Base-by-base conservation (phyloP, 176 grass and related monocot species). In the Dendrocalamus sinicus region DNA sequence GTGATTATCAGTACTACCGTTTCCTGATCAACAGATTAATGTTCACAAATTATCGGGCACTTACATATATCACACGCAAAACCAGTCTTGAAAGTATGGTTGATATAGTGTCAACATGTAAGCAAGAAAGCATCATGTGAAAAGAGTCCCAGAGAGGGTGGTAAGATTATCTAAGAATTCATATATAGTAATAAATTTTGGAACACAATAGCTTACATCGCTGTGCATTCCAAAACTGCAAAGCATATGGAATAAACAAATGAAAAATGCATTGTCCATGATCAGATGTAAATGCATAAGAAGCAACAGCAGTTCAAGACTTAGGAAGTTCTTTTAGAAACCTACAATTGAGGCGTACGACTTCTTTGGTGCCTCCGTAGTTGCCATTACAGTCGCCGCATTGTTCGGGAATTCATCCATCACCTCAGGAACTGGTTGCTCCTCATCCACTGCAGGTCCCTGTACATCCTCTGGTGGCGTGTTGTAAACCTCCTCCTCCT, bases 311-410 rank as follows among this genome's bases (percentile, higher is more conserved):
- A 78, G 30, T 37, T 61, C 0, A 72, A 74, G 43, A 81, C 6
- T 19, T 48, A 35, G 45, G 60, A 75, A 17, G 20, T 60, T 62
- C 60, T 59, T 79, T 39, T 11, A 41, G 10, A 88, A 68, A 89
- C 92, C 73, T 94, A 97, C 94, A 91, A 97, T 97, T n/a, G 92
- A 97, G 86, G 92, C 90, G 6, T 94, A 97, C 13, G 92, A 94
- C 82, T 97, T 94, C 72, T 93, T 94, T 71, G 91, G 91, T 37
- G 85, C 87, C 79, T 91, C 90, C 23, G 82, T n/a, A 75, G 70
- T 68, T 19, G 35, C 63, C 22, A 52, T 44, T 32, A 59, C 67
- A 8, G 74, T 32, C 9, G 50, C 57, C 77, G 65, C 69, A 93
- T 75, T 88, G 67, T 81, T 87, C 7, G 88, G 86, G 41, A 84